phyloP scores from a whole-genome alignment of 805 yeast species.

The Cyberlindnera mississippiensis region DNA sequence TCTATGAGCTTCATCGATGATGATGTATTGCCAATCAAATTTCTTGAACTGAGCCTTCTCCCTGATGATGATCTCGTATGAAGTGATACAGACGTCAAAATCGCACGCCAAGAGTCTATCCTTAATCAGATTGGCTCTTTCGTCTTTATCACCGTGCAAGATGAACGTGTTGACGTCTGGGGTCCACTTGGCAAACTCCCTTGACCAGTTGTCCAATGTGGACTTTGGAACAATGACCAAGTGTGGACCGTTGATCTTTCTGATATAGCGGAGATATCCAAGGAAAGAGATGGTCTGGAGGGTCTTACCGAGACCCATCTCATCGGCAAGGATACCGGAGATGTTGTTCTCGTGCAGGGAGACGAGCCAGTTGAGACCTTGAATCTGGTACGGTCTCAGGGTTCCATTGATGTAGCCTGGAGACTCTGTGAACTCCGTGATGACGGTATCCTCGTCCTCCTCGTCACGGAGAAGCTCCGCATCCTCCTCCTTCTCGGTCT shows the following conservation, averaged over 20 bases:
- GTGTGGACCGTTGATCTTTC: conserved; percentile 64
- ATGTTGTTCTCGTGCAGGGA: conserved; percentile 62
- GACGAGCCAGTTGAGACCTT: conserved; percentile 77
- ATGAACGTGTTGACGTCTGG: conserved; percentile 72
- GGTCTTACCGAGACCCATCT: conserved; percentile 84
- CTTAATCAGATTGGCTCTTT: conserved; percentile 52
- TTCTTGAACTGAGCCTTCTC: conserved; percentile 66
- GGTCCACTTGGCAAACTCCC: conserved; percentile 76
- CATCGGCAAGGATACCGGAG: conserved; percentile 79
- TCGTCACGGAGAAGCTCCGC: conserved; percentile 63
- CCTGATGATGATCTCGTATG: conserved; percentile 73
- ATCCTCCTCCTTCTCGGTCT: conserved; percentile 77
- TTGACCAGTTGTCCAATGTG: conserved; percentile 74
- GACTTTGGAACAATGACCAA: conserved; percentile 76
- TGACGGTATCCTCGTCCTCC: conserved; percentile 28
- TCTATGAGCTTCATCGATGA: conserved; percentile 82
- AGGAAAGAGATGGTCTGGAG: conserved; percentile 68
- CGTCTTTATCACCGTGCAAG: conserved; percentile 70
- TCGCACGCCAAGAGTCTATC: conserved; percentile 50
- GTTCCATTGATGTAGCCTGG: conserved; percentile 69
- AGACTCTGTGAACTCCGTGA: conserved; percentile 76
- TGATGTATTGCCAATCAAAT: conserved; percentile 70
- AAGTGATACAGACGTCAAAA: conserved; percentile 59
- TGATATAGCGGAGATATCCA: conserved; percentile 65
- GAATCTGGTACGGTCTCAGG: conserved; percentile 71